phyloP scores from a whole-genome alignment of 441 rosid species.

The Mallotus japonicus region DNA sequence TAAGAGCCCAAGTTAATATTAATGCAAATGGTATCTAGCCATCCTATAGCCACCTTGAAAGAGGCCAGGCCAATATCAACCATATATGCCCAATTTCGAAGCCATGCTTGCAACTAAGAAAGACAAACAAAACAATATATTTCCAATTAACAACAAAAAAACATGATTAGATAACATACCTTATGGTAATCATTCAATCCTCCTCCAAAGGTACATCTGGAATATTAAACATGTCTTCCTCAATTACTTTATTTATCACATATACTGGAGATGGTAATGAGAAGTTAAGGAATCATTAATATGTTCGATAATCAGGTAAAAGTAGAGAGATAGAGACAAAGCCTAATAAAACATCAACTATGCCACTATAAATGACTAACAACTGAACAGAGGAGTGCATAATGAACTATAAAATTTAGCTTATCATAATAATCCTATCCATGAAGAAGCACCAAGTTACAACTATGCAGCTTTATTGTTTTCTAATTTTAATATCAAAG shows the following conservation, averaged over 20 bases:
- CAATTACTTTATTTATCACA: slow-evolving; percentile 59
- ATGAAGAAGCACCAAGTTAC: neutral
- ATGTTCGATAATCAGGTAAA: neutral
- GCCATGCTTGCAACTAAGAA: neutral
- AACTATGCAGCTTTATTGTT: neutral
- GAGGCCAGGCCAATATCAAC: neutral
- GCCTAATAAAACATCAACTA: neutral
- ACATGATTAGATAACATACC: slow-evolving; percentile 22
- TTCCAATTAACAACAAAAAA: neutral
- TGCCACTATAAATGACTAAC: neutral
- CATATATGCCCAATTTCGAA: neutral
- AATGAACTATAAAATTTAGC: neutral
- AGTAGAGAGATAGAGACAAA: neutral
- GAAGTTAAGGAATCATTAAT: slow-evolving; percentile 49
- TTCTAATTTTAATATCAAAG: neutral
- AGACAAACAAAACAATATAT: neutral
- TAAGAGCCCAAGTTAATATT: neutral
- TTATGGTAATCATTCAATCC: slow-evolving; percentile 41
- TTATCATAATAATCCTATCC: neutral
- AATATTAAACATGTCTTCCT: slow-evolving; percentile 86
- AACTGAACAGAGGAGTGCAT: neutral
- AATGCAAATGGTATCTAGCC: too few relatives aligned
- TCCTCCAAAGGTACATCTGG: slow-evolving; percentile 96
- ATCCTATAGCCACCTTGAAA: too few relatives aligned
- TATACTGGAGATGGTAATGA: slow-evolving; percentile 49